phyloP scores from a whole-genome alignment of 441 rosid species.

The Dalechampia spathulata region DNA sequence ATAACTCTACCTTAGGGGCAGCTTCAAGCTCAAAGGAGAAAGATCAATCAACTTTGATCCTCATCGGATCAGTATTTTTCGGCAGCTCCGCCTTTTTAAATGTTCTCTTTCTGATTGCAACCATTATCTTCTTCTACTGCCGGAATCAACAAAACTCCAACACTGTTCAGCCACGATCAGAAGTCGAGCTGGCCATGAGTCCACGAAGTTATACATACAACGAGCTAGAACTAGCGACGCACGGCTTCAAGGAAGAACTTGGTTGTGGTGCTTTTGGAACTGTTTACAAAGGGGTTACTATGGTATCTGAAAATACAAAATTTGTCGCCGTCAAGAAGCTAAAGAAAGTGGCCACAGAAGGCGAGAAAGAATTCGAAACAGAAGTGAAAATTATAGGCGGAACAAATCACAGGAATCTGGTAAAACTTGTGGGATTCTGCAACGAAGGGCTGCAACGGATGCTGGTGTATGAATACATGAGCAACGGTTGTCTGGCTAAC shows the following conservation, averaged over 20 bases:
- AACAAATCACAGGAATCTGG: conserved; percentile 22
- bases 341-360: conserved; percentile 18
- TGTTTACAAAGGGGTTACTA: conserved; percentile 25
- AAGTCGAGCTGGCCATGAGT: too few relatives aligned
- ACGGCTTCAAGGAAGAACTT: conserved; percentile 29
- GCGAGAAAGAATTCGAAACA: conserved; percentile 23
- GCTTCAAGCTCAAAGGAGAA: too few relatives aligned
- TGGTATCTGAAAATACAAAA: neutral
- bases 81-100: too few relatives aligned
- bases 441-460: conserved; percentile 19
- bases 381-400: conserved; percentile 22
- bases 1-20: too few relatives aligned
- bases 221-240: conserved; percentile 24
- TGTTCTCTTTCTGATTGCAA: too few relatives aligned
- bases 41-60: too few relatives aligned
- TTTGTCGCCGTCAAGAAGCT: conserved; percentile 36
- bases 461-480: conserved; percentile 34
- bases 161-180: too few relatives aligned
- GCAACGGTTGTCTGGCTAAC: conserved; percentile 25
- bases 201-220: too few relatives aligned
- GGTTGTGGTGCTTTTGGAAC: conserved; percentile 34
- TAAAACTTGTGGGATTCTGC: conserved; percentile 24
- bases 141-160: too few relatives aligned
- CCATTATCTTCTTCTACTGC: too few relatives aligned
- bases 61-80: too few relatives aligned